phyloP scores from a whole-genome alignment of 179 eudicot genomes.

The Sideroxylon spinosum region DNA sequence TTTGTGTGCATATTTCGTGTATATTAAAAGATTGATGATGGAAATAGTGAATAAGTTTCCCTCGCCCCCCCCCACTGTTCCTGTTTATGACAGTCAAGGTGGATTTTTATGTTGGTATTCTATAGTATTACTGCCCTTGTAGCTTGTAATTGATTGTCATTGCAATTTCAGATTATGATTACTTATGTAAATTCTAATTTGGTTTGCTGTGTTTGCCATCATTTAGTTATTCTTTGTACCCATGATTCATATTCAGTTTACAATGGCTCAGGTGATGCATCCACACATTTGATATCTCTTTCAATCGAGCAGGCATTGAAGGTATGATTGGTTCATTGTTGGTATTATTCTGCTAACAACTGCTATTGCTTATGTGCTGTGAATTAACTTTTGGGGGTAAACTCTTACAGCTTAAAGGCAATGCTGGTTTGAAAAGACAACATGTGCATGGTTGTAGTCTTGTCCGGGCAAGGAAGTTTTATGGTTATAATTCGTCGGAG shows the following conservation, averaged over 20 bases:
- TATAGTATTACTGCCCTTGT: not conserved
- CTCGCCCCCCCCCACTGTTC: not conserved
- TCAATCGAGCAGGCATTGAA: conserved; percentile 83
- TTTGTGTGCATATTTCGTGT: not conserved
- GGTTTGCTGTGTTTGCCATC: not conserved
- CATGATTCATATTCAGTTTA: not conserved
- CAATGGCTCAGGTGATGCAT: conserved; percentile 42
- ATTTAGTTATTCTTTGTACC: not conserved
- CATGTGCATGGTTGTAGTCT: conserved; percentile 87
- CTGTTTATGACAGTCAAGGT: not conserved
- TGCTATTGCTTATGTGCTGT: conserved; percentile 14
- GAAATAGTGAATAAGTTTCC: not conserved
- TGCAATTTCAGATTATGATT: not conserved
- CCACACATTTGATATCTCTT: conserved; percentile 45
- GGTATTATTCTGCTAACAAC: conserved; percentile 5
- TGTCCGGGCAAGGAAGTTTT: conserved; percentile 75
- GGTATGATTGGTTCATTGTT: conserved; percentile 37
- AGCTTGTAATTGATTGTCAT: not conserved
- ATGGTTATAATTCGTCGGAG: conserved; percentile 82
- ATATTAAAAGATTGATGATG: conserved; percentile 8
- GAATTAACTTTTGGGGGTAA: conserved; percentile 9
- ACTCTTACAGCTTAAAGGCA: conserved; percentile 65
- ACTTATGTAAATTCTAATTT: not conserved
- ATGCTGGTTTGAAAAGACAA: conserved; percentile 79
- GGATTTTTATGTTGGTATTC: not conserved